phyloP scores from a whole-genome alignment of 371 early-diverging fungal genomes.

The Mortierella sp. region DNA sequence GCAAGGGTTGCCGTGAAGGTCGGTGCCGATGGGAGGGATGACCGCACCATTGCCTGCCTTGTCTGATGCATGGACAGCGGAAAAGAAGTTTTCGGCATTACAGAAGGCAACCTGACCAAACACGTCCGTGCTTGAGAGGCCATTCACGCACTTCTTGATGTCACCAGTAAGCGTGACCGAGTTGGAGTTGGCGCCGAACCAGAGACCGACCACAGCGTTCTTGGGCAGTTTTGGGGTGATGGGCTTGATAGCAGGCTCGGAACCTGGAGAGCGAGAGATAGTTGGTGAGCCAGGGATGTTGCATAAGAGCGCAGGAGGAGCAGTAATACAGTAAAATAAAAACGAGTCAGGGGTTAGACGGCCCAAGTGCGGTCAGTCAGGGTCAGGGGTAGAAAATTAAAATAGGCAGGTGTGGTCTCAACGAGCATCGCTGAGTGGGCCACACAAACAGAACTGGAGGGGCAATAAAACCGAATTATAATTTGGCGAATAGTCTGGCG shows the following conservation, averaged over 20 bases:
- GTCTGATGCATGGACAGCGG: conserved; percentile 19
- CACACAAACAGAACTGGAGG: too few relatives aligned
- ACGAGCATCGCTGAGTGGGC: too few relatives aligned
- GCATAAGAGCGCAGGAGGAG: too few relatives aligned
- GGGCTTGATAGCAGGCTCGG: conserved; percentile 16
- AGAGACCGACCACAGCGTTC: conserved; percentile 17
- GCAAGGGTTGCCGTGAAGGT: conserved; percentile 20
- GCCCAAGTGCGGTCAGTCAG: too few relatives aligned
- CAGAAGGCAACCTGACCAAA: conserved; percentile 36
- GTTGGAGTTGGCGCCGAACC: conserved; percentile 32
- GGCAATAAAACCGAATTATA: too few relatives aligned
- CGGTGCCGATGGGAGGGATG: conserved; percentile 3
- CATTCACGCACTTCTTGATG: conserved; percentile 16
- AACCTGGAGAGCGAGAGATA: neutral
- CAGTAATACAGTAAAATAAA: too few relatives aligned
- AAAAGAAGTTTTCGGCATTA: conserved; percentile 21
- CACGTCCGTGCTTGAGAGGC: conserved; percentile 20
- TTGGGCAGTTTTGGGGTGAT: conserved; percentile 19
- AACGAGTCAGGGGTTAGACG: too few relatives aligned
- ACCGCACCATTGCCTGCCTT: neutral
- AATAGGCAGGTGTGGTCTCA: too few relatives aligned
- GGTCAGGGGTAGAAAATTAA: too few relatives aligned
- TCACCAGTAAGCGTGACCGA: conserved; percentile 28
- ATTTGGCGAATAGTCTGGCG: too few relatives aligned
- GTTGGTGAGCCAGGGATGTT: too few relatives aligned